Percentiles rank a stretch among this genome's conserved stretches.
These are phyloP conservation scores for Pseudozyma pruni DNA, from an alignment of 1,284 basidiomycete species.

Conservation along the genomic window DNA sequence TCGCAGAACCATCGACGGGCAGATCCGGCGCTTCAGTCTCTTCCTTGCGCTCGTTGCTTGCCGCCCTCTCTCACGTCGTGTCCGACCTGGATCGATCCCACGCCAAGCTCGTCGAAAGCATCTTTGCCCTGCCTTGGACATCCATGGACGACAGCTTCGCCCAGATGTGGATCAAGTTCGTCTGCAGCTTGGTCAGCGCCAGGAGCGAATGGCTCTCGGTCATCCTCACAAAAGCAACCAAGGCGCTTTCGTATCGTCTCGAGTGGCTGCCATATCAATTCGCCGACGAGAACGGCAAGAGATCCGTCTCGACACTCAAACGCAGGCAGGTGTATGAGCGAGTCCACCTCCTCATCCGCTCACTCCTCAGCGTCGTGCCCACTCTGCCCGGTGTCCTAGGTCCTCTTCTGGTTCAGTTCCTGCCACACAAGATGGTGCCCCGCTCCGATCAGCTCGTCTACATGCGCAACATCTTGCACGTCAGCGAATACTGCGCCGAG, in stretches of 20 bases:
- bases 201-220: constrained; percentile 88
- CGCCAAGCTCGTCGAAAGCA: constrained; percentile 83
- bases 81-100: constrained; percentile 81
- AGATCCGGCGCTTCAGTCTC: constrained; percentile 42
- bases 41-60: constrained; percentile 68
- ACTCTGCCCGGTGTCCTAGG: constrained; percentile 72
- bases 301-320: constrained; percentile 35
- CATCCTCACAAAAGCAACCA: constrained; percentile 82
- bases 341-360: constrained; percentile 83
- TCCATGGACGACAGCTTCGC: constrained; percentile 77
- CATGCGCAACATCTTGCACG: constrained; percentile 85
- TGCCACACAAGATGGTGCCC: constrained; percentile 92
- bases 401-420: constrained; percentile 82
- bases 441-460: constrained; percentile 86
- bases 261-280: constrained; percentile 49
- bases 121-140: constrained; percentile 90
- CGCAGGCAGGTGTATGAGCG: constrained; percentile 86
- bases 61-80: constrained; percentile 71
- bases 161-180: constrained; percentile 74
- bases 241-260: constrained; percentile 74
- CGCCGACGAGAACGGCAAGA: constrained; percentile 34
- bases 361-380: constrained; percentile 84
- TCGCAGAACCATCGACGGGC: constrained; percentile 59
- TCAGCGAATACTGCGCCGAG: constrained; percentile 90
- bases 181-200: constrained; percentile 92